phyloP scores from a whole-genome alignment of 2,329 filamentous ascomycete species.

The Fusarium cyanostomum region DNA sequence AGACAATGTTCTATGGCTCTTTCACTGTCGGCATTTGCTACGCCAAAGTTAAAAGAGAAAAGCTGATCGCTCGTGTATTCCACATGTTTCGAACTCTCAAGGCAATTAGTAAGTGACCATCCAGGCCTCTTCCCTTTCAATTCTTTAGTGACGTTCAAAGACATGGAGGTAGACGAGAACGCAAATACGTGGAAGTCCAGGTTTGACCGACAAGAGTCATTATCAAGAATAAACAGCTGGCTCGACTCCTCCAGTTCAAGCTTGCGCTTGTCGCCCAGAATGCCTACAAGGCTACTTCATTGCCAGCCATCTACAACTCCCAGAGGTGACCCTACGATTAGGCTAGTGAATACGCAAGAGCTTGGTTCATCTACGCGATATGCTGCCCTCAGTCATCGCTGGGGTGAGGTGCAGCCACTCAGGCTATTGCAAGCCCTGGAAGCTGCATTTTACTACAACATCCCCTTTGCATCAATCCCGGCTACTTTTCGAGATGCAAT shows the following conservation, averaged over 20 bases:
- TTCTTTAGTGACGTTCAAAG: not conserved
- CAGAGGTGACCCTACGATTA: not conserved
- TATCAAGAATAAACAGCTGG: slow-evolving; percentile 19
- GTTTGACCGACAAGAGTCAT: slow-evolving; percentile 21
- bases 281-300: slow-evolving; percentile 28
- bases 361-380: slow-evolving; percentile 16
- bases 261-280: not conserved
- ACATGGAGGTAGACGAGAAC: not conserved
- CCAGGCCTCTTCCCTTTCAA: accelerated
- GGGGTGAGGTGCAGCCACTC: slow-evolving; percentile 24
- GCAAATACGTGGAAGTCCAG: slow-evolving; percentile 9
- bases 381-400: slow-evolving; percentile 31
- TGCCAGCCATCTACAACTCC: not conserved
- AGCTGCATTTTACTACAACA: slow-evolving; percentile 4
- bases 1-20: not conserved
- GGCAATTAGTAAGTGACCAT: slow-evolving; percentile 10
- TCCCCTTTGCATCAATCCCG: slow-evolving; percentile 19
- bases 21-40: slow-evolving; percentile 17
- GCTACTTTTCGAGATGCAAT: slow-evolving; percentile 31
- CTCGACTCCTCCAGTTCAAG: slow-evolving; percentile 3
- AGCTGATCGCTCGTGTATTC: slow-evolving; percentile 1
- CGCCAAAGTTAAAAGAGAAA: not conserved
- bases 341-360: not conserved
- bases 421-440: slow-evolving; percentile 1
- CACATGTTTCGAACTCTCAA: slow-evolving; percentile 7